phyloP scores from a whole-genome alignment of 2,329 filamentous ascomycete species.

The Penicillium nordicum region DNA sequence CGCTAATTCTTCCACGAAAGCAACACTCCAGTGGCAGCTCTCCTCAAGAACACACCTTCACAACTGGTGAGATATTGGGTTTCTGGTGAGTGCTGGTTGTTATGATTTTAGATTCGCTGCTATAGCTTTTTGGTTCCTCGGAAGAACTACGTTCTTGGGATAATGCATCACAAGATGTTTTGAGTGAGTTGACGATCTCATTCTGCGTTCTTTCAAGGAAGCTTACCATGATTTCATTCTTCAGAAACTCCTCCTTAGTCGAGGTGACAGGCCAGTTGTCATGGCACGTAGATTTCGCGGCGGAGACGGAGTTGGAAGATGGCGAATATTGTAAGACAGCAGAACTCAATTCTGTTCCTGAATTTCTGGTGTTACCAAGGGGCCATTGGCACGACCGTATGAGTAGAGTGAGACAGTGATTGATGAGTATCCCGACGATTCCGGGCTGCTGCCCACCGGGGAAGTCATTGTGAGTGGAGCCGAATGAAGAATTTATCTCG shows the following conservation, averaged over 20 bases:
- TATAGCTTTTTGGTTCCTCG: accelerated
- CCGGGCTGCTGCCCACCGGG: neutral
- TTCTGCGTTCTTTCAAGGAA: neutral
- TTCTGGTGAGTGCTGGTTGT: neutral
- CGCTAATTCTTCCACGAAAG: slow-evolving; percentile 2
- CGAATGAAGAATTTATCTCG: neutral
- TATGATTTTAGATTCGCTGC: neutral
- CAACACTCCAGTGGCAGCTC: slow-evolving; percentile 9
- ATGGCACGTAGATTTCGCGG: slow-evolving; percentile 3
- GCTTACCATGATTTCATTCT: slow-evolving; percentile 3
- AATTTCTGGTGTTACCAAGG: neutral
- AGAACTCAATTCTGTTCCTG: neutral
- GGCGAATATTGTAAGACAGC: slow-evolving; percentile 7
- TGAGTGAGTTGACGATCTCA: neutral
- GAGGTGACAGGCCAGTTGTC: slow-evolving; percentile 4
- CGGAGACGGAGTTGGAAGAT: slow-evolving; percentile 9
- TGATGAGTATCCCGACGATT: neutral
- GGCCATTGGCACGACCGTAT: slow-evolving; percentile 8
- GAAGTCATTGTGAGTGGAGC: neutral
- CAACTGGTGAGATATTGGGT: neutral
- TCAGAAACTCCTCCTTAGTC: slow-evolving; percentile 9
- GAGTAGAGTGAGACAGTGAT: slow-evolving; percentile 3
- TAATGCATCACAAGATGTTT: neutral
- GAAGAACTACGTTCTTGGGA: neutral
- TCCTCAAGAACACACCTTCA: slow-evolving; percentile 13